These are phyloP conservation scores for Trypanosomatidae sp. DNA, from an alignment of 208 protist species.

Conservation along the genomic window DNA sequence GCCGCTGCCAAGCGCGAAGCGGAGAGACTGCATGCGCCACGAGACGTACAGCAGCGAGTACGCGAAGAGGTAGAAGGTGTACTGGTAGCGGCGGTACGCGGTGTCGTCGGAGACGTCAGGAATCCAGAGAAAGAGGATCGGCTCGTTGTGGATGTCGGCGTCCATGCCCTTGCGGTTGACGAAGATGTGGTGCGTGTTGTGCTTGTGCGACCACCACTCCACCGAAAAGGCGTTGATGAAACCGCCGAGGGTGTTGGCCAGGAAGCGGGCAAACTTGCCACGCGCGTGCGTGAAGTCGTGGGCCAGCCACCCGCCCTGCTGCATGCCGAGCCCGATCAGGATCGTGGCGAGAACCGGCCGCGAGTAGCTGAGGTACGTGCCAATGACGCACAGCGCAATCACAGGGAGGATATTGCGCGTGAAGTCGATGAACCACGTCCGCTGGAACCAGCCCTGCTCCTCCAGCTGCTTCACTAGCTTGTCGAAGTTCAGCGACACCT, in stretches of 20 bases:
- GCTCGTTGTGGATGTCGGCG: slow-evolving; percentile 83
- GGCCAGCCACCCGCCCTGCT: slow-evolving; percentile 79
- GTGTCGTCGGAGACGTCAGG: slow-evolving; percentile 55
- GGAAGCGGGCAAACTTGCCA: slow-evolving; percentile 43
- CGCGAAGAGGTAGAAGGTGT: slow-evolving; percentile 67
- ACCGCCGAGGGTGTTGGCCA: slow-evolving; percentile 48
- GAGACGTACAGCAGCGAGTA: slow-evolving; percentile 79
- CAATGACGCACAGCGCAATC: slow-evolving; percentile 50
- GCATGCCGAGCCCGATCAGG: slow-evolving; percentile 74
- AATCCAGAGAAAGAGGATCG: slow-evolving; percentile 65
- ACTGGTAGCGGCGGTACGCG: slow-evolving; percentile 60
- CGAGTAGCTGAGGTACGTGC: slow-evolving; percentile 54
- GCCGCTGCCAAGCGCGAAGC: slow-evolving; percentile 50
- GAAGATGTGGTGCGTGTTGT: slow-evolving; percentile 84
- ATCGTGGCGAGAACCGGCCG: slow-evolving; percentile 51
- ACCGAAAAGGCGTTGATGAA: slow-evolving; percentile 71
- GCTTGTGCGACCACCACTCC: slow-evolving; percentile 79
- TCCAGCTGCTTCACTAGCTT: slow-evolving; percentile 56
- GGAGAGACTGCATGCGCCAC: slow-evolving; percentile 77
- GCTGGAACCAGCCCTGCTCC: slow-evolving; percentile 62
- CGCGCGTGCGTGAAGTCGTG: slow-evolving; percentile 71
- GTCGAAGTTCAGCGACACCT: slow-evolving; percentile 61
- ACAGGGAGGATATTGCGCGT: slow-evolving; percentile 63
- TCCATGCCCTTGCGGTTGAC: slow-evolving; percentile 73
- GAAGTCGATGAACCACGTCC: slow-evolving; percentile 69